Percentiles rank a stretch among this genome's conserved stretches.
Evolutionary conservation across 169 alveolate genomes (phyloP).

Genomic region (Pseudocohnilembus persalinus): DNA sequence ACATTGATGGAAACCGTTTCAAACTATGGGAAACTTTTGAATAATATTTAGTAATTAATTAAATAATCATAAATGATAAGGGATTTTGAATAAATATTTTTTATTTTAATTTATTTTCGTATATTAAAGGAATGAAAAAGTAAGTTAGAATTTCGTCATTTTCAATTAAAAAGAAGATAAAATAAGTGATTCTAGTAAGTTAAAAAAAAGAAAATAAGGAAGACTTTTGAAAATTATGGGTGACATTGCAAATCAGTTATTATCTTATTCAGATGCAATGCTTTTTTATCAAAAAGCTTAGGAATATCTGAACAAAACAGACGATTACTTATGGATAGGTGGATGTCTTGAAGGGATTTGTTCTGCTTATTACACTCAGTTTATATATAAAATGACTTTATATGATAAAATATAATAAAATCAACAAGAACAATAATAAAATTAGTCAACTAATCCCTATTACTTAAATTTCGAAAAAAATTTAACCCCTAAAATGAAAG

Average conservation of each 20-base stretch:
- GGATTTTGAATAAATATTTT: too few relatives aligned
- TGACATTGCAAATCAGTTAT: not conserved
- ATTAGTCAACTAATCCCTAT: not conserved
- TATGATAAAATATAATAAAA: too few relatives aligned
- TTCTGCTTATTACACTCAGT: not conserved
- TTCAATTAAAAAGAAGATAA: conserved; percentile 12
- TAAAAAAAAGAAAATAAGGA: conserved; percentile 24
- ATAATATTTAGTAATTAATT: too few relatives aligned
- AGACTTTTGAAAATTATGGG: conserved; percentile 22
- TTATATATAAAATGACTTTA: not conserved
- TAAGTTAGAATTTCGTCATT: too few relatives aligned
- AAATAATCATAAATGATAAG: too few relatives aligned
- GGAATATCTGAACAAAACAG: not conserved
- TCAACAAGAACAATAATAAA: too few relatives aligned
- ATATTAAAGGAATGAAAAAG: too few relatives aligned
- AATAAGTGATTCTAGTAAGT: conserved; percentile 2
- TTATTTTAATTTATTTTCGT: too few relatives aligned
- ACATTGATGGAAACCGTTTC: too few relatives aligned
- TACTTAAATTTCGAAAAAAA: not conserved
- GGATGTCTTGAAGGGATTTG: not conserved
- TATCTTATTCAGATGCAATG: conserved; percentile 1
- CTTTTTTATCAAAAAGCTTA: not conserved
- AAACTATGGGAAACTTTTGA: too few relatives aligned
- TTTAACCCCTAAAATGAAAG: not conserved
- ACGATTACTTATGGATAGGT: conserved; percentile 25